These are phyloP conservation scores for Flaveria floridana DNA, from an alignment of 140 eudicot genomes.

Conservation along the genomic window DNA sequence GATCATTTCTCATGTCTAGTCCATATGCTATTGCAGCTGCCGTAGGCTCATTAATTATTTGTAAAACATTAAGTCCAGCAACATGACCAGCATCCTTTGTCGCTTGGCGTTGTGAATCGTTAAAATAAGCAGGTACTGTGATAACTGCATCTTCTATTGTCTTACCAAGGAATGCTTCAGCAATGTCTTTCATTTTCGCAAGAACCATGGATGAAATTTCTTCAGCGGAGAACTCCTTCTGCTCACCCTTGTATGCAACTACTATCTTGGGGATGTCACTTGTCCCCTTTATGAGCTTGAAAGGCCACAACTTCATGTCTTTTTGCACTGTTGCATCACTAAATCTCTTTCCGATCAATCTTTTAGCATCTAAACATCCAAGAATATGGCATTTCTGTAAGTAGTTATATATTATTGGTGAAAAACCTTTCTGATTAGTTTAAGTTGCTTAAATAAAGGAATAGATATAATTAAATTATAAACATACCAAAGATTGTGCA, in stretches of 20 bases:
- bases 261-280: conserved; percentile 13
- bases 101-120: conserved; percentile 17
- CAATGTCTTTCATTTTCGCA: conserved; percentile 3
- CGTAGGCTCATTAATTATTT: conserved; percentile 18
- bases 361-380: conserved; percentile 22
- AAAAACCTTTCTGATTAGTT: too few relatives aligned
- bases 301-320: conserved; percentile 25
- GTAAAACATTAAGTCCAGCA: conserved; percentile 24
- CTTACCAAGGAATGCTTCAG: conserved; percentile 23
- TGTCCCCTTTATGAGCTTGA: neutral
- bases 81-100: conserved; percentile 24
- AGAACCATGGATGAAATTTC: conserved; percentile 27
- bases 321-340: conserved; percentile 15
- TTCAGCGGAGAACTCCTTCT: conserved; percentile 25
- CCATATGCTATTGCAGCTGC: conserved; percentile 33
- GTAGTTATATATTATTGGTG: neutral
- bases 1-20: neutral
- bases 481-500: conserved; percentile 20
- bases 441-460: too few relatives aligned
- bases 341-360: conserved; percentile 24
- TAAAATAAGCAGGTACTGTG: conserved; percentile 26
- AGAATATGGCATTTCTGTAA: neutral
- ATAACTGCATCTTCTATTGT: conserved; percentile 22
- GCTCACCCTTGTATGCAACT: conserved; percentile 19
- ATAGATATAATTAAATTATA: neutral